A percentile compares a stretch with the other conserved stretches of the same genome.
These are phyloP conservation scores for Rhodotorula kratochvilovae DNA, from an alignment of 768 basidiomycete species.

Conservation along the genomic window DNA sequence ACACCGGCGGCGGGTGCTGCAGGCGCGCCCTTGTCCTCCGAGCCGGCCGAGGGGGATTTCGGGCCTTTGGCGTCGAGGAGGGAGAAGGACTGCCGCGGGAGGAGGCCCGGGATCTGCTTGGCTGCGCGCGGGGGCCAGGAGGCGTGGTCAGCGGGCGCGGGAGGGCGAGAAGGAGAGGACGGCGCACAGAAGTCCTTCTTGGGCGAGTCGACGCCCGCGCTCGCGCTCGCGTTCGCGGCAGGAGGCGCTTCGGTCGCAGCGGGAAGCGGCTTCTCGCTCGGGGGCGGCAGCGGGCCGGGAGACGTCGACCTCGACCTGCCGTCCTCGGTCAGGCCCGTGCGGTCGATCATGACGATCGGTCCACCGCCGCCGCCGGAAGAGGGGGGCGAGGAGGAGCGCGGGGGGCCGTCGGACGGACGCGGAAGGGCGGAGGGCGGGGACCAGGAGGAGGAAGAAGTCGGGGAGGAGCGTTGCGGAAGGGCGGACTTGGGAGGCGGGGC, in stretches of 20 bases:
- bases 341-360: not conserved
- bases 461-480: not conserved
- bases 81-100: constrained; percentile 34
- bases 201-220: not conserved
- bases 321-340: not conserved
- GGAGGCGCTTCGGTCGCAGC: too few relatives aligned
- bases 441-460: not conserved
- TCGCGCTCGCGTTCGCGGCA: not conserved
- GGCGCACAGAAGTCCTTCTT: constrained; percentile 13
- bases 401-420: not conserved
- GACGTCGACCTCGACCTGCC: not conserved
- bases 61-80: constrained; percentile 23
- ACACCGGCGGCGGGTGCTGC: too few relatives aligned
- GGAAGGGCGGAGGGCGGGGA: not conserved
- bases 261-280: too few relatives aligned
- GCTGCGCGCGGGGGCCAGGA: not conserved
- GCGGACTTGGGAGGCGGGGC: constrained; percentile 12
- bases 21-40: not conserved
- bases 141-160: not conserved
- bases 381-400: not conserved
- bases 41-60: not conserved
- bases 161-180: not conserved
- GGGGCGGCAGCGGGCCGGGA: too few relatives aligned
- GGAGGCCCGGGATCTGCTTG: constrained; percentile 24
- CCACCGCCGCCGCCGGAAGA: too few relatives aligned